Base-by-base conservation (phyloP, 306 rosid species). In the Canavalia gladiata region DNA sequence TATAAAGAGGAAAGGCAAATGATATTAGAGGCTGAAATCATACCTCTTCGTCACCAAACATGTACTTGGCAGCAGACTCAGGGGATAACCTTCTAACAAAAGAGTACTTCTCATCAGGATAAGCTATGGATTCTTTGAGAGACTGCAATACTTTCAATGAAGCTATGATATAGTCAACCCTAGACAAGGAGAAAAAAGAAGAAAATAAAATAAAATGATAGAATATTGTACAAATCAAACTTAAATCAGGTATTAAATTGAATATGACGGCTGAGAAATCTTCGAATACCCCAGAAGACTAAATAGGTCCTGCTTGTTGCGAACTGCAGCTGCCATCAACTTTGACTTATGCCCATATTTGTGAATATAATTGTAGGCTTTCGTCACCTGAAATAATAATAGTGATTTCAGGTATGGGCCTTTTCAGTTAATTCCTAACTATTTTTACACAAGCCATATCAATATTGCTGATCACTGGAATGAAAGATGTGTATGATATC, bases 261-360 rank as follows among this genome's bases (percentile, higher is more conserved):
- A 62, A 81, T 56, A 84, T 62, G 75, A 82, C 25, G 8, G 56
- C 7, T 68, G 72, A 43, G 3, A 46, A 67, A 51, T 63, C 52
- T 29, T 73, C 71, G 58, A 75, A 83, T 91, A 95, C 99, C 99
- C 99, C 47, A 95, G 88, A 69, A 93, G 99, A 86, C 96, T 91
- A 86, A 91, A 93, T 42, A 95, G 79, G 77, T 95, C 99, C 86
- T 95, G 99, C 87, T 95, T 93, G 81, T 95, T 95, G 79, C 99
- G 94, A 75, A 95, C 97, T 33, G 98, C 99, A 34, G 97, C 98
- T n/a, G 99, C 99, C 97, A 95, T 95, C 91, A 95, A 81, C 91
- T 93, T 95, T 65, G 99, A 95, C 85, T 87, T 95, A 37, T 89
- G 91, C 75, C 97, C 94, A 86, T 93, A 84, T 82, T 93, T 93